Percentiles rank a stretch among this genome's conserved stretches.
phyloP scores from a whole-genome alignment of 208 protist genomes.

The Leishmania turanica region DNA sequence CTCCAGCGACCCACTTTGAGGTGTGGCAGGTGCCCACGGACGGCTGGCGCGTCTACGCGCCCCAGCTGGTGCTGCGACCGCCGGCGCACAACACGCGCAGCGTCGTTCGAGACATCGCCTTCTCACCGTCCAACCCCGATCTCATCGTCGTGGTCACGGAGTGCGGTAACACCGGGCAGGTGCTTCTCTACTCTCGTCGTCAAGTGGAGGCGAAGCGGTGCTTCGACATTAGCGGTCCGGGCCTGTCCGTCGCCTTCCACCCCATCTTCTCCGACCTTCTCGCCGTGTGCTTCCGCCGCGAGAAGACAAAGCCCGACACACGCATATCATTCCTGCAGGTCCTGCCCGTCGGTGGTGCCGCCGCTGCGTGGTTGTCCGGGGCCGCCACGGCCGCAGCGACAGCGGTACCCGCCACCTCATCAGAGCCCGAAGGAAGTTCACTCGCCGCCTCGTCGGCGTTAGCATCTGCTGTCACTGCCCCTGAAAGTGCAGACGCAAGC shows the following conservation, averaged over 20 bases:
- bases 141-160: slow-evolving; percentile 77
- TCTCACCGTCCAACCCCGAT: slow-evolving; percentile 78
- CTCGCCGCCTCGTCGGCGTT: not conserved
- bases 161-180: slow-evolving; percentile 50
- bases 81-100: slow-evolving; percentile 58
- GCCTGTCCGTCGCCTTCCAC: slow-evolving; percentile 70
- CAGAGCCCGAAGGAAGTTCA: not conserved
- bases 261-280: slow-evolving; percentile 81
- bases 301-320: slow-evolving; percentile 70
- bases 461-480: not conserved
- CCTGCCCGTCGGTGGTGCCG: not conserved
- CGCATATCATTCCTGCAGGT: slow-evolving; percentile 65
- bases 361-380: not conserved
- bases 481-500: slow-evolving; percentile 1
- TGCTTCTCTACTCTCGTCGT: slow-evolving; percentile 80
- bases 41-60: slow-evolving; percentile 48
- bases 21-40: slow-evolving; percentile 72
- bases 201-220: slow-evolving; percentile 57
- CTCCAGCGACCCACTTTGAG: slow-evolving; percentile 76
- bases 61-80: slow-evolving; percentile 70
- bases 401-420: not conserved
- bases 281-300: slow-evolving; percentile 69
- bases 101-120: slow-evolving; percentile 67
- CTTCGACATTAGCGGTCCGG: slow-evolving; percentile 57
- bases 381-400: not conserved